Conservation (phyloP, 169 alveolate genomes). For the Perkinsus olseni region DNA sequence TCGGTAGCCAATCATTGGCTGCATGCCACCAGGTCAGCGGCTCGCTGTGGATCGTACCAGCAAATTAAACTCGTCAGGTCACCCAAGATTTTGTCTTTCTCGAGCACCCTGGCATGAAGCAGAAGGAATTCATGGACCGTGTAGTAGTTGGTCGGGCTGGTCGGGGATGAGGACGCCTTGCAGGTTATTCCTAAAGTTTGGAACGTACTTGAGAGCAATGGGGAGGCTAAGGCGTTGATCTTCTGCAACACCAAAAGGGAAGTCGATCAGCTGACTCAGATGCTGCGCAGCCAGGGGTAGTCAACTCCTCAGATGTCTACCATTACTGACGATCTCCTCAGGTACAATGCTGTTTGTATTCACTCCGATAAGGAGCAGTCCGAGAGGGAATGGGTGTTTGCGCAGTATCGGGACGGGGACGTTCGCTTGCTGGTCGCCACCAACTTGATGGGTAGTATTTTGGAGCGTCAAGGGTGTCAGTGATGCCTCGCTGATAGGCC, state of each 20-base stretch:
- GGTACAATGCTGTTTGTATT: neutral
- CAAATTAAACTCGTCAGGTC: too few species aligned
- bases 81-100: neutral
- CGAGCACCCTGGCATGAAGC: neutral
- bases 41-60: neutral
- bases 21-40: neutral
- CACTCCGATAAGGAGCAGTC: neutral
- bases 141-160: neutral
- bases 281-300: neutral
- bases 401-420: neutral
- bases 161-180: neutral
- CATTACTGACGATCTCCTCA: neutral
- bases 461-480: neutral
- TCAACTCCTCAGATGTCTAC: neutral
- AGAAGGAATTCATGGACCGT: neutral
- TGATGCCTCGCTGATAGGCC: conserved; percentile 24
- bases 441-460: neutral
- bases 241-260: neutral
- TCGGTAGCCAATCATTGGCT: conserved; percentile 32
- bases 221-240: neutral
- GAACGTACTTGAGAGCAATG: neutral
- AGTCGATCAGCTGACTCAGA: neutral
- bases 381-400: neutral
- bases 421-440: neutral
- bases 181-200: neutral